These are phyloP conservation scores for Sonneratia caseolaris DNA, from an alignment of 345 rosid genomes.

Conservation along the genomic window DNA sequence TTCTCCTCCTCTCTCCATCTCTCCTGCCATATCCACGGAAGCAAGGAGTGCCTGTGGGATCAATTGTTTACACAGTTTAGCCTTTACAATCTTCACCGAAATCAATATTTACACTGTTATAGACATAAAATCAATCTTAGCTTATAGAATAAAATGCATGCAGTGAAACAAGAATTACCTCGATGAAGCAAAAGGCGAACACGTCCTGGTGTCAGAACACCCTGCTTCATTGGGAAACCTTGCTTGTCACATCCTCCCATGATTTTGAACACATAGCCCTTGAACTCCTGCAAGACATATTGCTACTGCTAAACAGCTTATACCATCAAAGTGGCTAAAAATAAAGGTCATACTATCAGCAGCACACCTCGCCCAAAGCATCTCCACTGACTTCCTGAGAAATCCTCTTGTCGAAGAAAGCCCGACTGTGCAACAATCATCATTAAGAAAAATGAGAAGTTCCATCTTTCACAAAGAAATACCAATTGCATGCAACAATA, in stretches of 20 bases:
- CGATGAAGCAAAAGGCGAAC: slow-evolving; percentile 73
- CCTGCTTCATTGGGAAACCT: slow-evolving; percentile 89
- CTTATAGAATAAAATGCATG: background rate
- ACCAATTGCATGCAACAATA: too few relatives aligned
- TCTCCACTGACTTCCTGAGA: slow-evolving; percentile 81
- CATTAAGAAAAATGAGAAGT: background rate
- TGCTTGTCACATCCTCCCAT: slow-evolving; percentile 91
- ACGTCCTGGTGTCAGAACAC: slow-evolving; percentile 73
- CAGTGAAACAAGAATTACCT: slow-evolving; percentile 19
- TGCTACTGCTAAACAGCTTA: background rate
- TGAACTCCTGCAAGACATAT: slow-evolving; percentile 46
- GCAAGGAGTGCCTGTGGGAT: slow-evolving; percentile 54
- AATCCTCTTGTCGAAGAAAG: slow-evolving; percentile 75
- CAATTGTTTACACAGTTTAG: background rate
- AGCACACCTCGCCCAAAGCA: slow-evolving; percentile 58
- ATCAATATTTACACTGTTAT: background rate
- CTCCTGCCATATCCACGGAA: slow-evolving; percentile 79
- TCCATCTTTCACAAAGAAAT: too few relatives aligned
- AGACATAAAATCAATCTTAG: background rate
- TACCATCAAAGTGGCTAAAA: background rate
- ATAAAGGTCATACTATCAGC: background rate
- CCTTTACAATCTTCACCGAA: background rate
- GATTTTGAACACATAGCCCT: slow-evolving; percentile 73
- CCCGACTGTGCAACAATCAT: slow-evolving; percentile 32
- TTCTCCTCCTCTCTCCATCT: slow-evolving; percentile 72